Percentiles rank a stretch among this genome's conserved stretches.
Conservation (phyloP, 1,139 yeast species). For the Pneumocystis sp. region DNA sequence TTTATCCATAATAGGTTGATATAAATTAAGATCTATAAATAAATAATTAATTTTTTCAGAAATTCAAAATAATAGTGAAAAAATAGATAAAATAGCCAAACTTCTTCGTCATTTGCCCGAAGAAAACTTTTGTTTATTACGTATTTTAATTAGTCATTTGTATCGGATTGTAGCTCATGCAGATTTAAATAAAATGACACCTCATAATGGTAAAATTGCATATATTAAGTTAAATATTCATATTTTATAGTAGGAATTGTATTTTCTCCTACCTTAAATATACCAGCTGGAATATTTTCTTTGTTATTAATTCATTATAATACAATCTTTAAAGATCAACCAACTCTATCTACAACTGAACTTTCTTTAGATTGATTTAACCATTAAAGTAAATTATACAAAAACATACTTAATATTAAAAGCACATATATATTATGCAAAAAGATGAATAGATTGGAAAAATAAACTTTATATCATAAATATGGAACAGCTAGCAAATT, state of each 20-base stretch:
- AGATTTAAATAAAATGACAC: slow-evolving; percentile 66
- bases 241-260: slow-evolving; percentile 44
- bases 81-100: slow-evolving; percentile 23
- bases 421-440: neutral
- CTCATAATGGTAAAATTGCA: slow-evolving; percentile 33
- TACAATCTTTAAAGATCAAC: slow-evolving; percentile 33
- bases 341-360: neutral
- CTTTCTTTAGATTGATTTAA: neutral
- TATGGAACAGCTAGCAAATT: neutral
- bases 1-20: slow-evolving; percentile 17
- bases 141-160: slow-evolving; percentile 52
- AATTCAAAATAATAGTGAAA: slow-evolving; percentile 21
- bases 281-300: slow-evolving; percentile 50
- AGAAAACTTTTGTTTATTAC: slow-evolving; percentile 47
- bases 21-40: neutral
- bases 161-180: slow-evolving; percentile 48
- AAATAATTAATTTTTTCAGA: slow-evolving; percentile 20
- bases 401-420: neutral
- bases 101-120: slow-evolving; percentile 29
- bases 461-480: neutral
- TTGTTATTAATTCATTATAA: slow-evolving; percentile 50
- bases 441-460: neutral
- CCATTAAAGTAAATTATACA: neutral
- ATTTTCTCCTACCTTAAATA: slow-evolving; percentile 67
- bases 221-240: neutral